Base-by-base conservation (phyloP, 306 rosid species). In the Corylus avellana region DNA sequence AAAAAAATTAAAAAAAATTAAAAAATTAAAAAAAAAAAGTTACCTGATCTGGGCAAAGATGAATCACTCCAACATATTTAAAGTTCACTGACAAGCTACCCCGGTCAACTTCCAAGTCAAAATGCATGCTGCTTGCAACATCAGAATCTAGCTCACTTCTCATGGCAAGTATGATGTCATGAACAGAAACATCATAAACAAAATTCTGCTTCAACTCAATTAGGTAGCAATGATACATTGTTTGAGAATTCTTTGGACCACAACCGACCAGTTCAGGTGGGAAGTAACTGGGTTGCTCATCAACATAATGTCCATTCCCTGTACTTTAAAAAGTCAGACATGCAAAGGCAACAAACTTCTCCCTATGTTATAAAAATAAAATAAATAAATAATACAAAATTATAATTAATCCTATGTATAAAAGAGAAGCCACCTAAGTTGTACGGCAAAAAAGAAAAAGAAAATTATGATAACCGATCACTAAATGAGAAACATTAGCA, bases 201-300 rank as follows among this genome's bases (percentile, higher is more conserved):
- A 91, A 92, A 8, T 81, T 80, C 80, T 85, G 88, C 53, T 86
- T 74, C 77, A 94, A 59, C 88, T 89, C 90, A 25, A 94, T 86
- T 10, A 86, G 53, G 86, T 94, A 94, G 86, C 97, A 91, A 75
- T 91, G 82, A 83, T 91, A 94, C 18, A 51, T 18, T 20, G 76
- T 79, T 47, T 42, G 64, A 37, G 85, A 70, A 64, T 63, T 80
- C 18, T 75, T 73, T 4, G 84, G 68, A 58, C 51, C 12, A 48
- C 42, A 63, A 47, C 84, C 83, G 44, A 88, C 90, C 77, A 92
- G 68, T 85, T 90, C 94, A 22, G 58, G 39, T 78, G 98, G 97
- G 13, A 83, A 74, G 84, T 88, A 91, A 74, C 75, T 68, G 27
- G 92, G 91, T 50, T 91, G 97, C 53, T 81, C 87, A 74, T 87